These are phyloP conservation scores for Aspergillus taichungensis DNA, from an alignment of 495 filamentous ascomycete species.

Conservation along the genomic window DNA sequence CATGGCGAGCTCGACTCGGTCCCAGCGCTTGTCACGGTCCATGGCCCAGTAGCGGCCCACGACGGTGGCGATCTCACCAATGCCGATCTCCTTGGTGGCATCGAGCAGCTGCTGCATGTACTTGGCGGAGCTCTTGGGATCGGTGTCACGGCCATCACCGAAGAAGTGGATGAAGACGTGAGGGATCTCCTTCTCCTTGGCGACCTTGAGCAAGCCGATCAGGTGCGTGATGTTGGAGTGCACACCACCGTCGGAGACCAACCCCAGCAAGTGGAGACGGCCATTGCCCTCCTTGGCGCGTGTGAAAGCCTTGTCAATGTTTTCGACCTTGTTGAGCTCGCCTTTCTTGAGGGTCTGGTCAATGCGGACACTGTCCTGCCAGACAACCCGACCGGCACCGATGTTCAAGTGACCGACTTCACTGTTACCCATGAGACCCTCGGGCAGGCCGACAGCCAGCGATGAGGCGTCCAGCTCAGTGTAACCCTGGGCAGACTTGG, in stretches of 20 bases:
- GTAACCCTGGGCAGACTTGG: slow-evolving; percentile 65
- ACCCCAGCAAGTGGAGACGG: slow-evolving; percentile 80
- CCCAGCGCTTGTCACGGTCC: slow-evolving; percentile 99
- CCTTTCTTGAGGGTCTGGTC: slow-evolving; percentile 89
- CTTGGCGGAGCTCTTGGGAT: slow-evolving; percentile 79
- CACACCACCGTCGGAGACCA: slow-evolving; percentile 92
- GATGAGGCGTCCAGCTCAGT: slow-evolving; percentile 92
- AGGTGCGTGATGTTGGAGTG: slow-evolving; percentile 93
- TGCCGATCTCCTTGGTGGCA: slow-evolving; percentile 70
- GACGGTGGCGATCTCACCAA: slow-evolving; percentile 83
- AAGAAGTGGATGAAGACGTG: slow-evolving; percentile 98
- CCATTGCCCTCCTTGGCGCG: slow-evolving; percentile 83
- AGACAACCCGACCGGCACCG: slow-evolving; percentile 93
- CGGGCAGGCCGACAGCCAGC: slow-evolving; percentile 87
- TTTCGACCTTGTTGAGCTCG: slow-evolving; percentile 68
- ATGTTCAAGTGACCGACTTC: slow-evolving; percentile 99
- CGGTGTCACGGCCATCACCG: slow-evolving; percentile 93
- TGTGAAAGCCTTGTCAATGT: slow-evolving; percentile 67
- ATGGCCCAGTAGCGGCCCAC: slow-evolving; percentile 97
- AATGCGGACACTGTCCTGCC: slow-evolving; percentile 98
- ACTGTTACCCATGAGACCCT: slow-evolving; percentile 97
- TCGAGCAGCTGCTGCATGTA: slow-evolving; percentile 81
- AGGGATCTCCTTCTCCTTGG: slow-evolving; percentile 78
- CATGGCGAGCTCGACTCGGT: slow-evolving; percentile 80
- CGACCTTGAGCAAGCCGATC: slow-evolving; percentile 74